Conservation (phyloP, 2,329 filamentous ascomycete species). For the Colletotrichum plurivorum region DNA sequence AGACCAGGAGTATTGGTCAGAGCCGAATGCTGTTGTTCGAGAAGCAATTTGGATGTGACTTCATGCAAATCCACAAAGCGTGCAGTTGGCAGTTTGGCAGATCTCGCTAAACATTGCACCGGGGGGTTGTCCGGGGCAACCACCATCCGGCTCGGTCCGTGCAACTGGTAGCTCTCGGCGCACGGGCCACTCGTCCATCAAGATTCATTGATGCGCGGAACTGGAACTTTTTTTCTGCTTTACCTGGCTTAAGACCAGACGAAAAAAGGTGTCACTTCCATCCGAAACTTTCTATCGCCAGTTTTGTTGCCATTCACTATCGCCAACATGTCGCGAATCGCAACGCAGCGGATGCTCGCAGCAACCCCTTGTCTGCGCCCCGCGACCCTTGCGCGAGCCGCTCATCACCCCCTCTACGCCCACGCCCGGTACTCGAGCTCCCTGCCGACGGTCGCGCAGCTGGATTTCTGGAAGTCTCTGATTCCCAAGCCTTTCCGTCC, state of each 20-base stretch:
- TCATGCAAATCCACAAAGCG: slow-evolving; percentile 23
- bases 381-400: slow-evolving; percentile 11
- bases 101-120: slow-evolving; percentile 41
- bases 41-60: slow-evolving; percentile 33
- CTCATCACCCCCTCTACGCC: slow-evolving; percentile 18
- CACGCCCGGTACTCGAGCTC: slow-evolving; percentile 52
- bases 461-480: slow-evolving; percentile 78
- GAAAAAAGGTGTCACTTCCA: not conserved
- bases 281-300: not conserved
- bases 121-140: slow-evolving; percentile 38
- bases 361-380: slow-evolving; percentile 21
- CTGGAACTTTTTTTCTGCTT: slow-evolving; percentile 21
- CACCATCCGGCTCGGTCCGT: slow-evolving; percentile 23
- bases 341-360: slow-evolving; percentile 15
- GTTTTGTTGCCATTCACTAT: not conserved
- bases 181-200: slow-evolving; percentile 27
- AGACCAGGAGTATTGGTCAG: not conserved
- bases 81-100: slow-evolving; percentile 39
- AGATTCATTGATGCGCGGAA: not conserved
- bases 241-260: slow-evolving; percentile 1
- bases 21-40: slow-evolving; percentile 34
- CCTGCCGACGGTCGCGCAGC: slow-evolving; percentile 66
- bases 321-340: slow-evolving; percentile 28
- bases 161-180: not conserved
- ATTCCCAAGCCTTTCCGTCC: slow-evolving; percentile 77